Evolutionary conservation across 139 green algal genomes (phyloP), one percentile per base, ranked within the genome.

Genomic region (Nannochloris sp.): DNA sequence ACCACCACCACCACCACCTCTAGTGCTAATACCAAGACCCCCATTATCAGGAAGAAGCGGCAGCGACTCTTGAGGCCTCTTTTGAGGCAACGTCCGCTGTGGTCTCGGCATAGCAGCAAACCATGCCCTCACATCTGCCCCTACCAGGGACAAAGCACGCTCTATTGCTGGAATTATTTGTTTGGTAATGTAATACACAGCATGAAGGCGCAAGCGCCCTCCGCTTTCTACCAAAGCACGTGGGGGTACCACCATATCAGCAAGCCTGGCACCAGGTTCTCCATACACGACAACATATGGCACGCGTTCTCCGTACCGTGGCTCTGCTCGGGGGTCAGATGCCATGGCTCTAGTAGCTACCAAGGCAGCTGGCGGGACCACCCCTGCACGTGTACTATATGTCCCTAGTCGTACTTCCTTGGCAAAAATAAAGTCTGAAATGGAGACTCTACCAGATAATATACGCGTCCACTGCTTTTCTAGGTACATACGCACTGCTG

Each of bases 181-280:
- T 57, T 92, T 94, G 15, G 75, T 88, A 75, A 97, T 95, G 84
- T 99, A 99, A 83, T 99, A 99, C 3, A 56, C 36, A 6, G 62
- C 87, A 68, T 98, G 71, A 13, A 98, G 77, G 6, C 87, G 77
- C 61, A 95, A 69, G 12, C 37, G 42, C 7, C 75, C 71, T 27
- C 67, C 54, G 5, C 55, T 54, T 57, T 88, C 83, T 45, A 96
- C 65, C 68, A 97, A 67, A 29, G 54, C 78, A 6, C 76, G 62
- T 3, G 92, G 90, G 25, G 74, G 45, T 13, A 96, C 84, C 55
- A 89, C 90, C 70, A 86, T 67, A 61, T 96, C 90, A 12, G 89
- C 69, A 58, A 96, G 68, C 25, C 90, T 71, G 2, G 85, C 77
- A 4, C 81, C 81, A 1, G 89, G 89, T 58, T 85, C 68, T 4